Evolutionary conservation across 2,329 filamentous ascomycete species (phyloP).

Genomic region (Malbranchea cinnamomea): DNA sequence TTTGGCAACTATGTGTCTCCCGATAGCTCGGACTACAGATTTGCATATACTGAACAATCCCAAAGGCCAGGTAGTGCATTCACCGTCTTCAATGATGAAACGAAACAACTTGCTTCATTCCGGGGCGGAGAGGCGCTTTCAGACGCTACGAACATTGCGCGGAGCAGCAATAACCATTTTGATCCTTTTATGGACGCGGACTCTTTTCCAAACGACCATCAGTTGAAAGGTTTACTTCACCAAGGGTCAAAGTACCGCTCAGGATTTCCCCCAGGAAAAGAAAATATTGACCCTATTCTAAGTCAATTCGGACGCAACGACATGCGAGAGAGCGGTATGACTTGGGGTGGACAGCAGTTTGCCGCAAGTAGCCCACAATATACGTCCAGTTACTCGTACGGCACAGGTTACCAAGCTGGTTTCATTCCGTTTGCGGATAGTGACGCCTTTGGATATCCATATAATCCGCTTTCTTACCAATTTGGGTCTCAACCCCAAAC

Average conservation of each 20-base stretch:
- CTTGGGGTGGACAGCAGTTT: constrained; percentile 12
- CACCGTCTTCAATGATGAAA: constrained; percentile 23
- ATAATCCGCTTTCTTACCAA: constrained; percentile 21
- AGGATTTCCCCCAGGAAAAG: constrained; percentile 15
- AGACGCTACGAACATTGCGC: not conserved
- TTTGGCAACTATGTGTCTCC: constrained; percentile 12
- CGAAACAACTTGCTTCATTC: not conserved
- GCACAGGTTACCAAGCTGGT: constrained; percentile 11
- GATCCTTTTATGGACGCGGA: constrained; percentile 1
- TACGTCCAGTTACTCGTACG: constrained; percentile 16
- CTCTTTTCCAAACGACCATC: constrained; percentile 5
- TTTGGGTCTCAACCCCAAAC: constrained; percentile 8
- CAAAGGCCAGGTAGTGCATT: constrained; percentile 19
- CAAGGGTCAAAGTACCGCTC: constrained; percentile 7
- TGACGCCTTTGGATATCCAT: constrained; percentile 16
- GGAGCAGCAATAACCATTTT: not conserved
- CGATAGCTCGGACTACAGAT: constrained; percentile 18
- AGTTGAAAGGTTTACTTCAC: constrained; percentile 10
- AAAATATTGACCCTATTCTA: constrained; percentile 24
- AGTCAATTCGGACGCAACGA: constrained; percentile 12
- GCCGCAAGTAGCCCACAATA: constrained; percentile 12
- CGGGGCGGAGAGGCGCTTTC: not conserved
- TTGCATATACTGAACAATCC: constrained; percentile 18
- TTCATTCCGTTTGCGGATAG: constrained; percentile 15
- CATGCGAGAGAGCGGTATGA: constrained; percentile 13